Evolutionary conservation across 441 rosid genomes (phyloP).

Genomic region (Pelargonium fulgidum): DNA sequence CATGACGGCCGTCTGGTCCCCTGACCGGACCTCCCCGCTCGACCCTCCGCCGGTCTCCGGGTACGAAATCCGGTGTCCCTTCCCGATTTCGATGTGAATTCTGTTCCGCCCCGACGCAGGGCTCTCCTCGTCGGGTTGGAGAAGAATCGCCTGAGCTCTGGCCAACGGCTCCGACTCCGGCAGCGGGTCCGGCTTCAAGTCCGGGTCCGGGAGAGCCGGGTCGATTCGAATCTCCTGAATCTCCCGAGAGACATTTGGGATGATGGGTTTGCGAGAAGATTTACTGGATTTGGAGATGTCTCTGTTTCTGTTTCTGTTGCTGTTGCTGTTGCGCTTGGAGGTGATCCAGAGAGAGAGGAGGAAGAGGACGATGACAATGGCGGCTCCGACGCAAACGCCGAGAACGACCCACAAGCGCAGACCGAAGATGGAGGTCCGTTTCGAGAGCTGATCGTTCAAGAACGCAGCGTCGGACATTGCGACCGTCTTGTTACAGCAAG

Average conservation of each 20-base stretch:
- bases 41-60: conserved; percentile 40
- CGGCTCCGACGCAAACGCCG: conserved; percentile 53
- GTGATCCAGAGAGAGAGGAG: conserved; percentile 54
- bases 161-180: conserved; percentile 21
- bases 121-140: background rate
- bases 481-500: background rate
- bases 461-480: background rate
- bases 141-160: too few species aligned
- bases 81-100: conserved; percentile 25
- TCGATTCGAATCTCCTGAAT: conserved; percentile 73
- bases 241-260: conserved; percentile 75
- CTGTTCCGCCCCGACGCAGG: background rate
- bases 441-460: conserved; percentile 42
- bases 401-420: conserved; percentile 48
- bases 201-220: conserved; percentile 32
- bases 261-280: conserved; percentile 26
- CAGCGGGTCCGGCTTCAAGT: conserved; percentile 55
- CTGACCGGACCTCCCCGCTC: conserved; percentile 22
- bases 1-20: conserved; percentile 65
- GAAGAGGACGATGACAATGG: conserved; percentile 52
- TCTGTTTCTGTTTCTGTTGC: background rate
- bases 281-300: background rate
- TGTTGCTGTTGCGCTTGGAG: conserved; percentile 33
- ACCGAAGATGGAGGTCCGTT: conserved; percentile 50
- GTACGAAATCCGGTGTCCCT: conserved; percentile 33